phyloP scores from a whole-genome alignment of 163 green algal species.

The Trebouxiophyceae sp. region DNA sequence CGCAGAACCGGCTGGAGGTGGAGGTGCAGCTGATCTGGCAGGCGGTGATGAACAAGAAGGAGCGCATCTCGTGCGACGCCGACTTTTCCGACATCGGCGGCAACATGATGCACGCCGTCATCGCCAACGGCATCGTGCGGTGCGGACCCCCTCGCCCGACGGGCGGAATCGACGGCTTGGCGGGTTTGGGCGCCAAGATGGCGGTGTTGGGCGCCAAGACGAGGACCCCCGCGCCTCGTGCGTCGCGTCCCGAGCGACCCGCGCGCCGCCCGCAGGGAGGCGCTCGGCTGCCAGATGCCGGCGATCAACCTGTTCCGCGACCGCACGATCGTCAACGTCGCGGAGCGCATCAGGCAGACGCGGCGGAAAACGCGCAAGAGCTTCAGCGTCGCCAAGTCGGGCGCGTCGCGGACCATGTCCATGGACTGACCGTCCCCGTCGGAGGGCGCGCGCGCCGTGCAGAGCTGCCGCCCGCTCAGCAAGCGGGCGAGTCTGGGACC shows the following conservation, averaged over 20 bases:
- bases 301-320: constrained; percentile 1
- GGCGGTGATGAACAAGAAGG: constrained; percentile 3
- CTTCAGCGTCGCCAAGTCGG: too few relatives aligned
- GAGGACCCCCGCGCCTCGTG: not conserved
- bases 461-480: too few relatives aligned
- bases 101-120: constrained; percentile 9
- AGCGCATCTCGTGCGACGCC: not conserved
- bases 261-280: too few relatives aligned
- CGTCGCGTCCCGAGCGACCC: not conserved
- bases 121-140: constrained; percentile 5
- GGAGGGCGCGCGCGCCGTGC: too few relatives aligned
- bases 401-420: too few relatives aligned
- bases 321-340: constrained; percentile 1
- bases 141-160: not conserved
- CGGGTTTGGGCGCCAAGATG: too few relatives aligned
- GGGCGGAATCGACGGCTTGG: too few relatives aligned
- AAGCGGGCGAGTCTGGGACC: too few relatives aligned
- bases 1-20: constrained; percentile 1
- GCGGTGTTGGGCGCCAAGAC: too few relatives aligned
- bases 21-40: constrained; percentile 10
- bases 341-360: constrained; percentile 1
- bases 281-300: not conserved
- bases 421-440: too few relatives aligned
- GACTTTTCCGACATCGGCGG: constrained; percentile 1
- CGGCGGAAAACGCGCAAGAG: not conserved